Percentiles rank a stretch among this genome's conserved stretches.
Evolutionary conservation across 2,329 filamentous ascomycete species (phyloP).

Genomic region (Elsinoe australis): DNA sequence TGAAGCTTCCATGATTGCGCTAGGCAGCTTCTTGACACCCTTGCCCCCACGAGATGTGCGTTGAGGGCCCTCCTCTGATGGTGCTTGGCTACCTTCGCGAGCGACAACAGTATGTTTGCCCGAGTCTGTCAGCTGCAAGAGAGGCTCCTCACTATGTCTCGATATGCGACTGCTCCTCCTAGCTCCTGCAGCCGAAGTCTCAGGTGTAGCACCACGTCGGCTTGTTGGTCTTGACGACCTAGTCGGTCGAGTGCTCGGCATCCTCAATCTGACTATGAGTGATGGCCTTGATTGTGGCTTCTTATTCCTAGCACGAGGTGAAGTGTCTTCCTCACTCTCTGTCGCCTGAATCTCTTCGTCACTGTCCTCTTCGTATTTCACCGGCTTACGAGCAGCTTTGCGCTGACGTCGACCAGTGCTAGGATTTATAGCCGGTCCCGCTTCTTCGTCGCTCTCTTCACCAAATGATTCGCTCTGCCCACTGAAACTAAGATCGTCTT

Average conservation of each 20-base stretch:
- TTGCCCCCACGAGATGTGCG: slow-evolving; percentile 41
- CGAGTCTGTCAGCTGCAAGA: slow-evolving; percentile 52
- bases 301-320: background rate
- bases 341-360: slow-evolving; percentile 32
- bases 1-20: slow-evolving; percentile 47
- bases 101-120: slow-evolving; percentile 50
- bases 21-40: slow-evolving; percentile 42
- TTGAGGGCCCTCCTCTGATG: slow-evolving; percentile 38
- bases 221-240: slow-evolving; percentile 31
- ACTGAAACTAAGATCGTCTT: slow-evolving; percentile 30
- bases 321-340: slow-evolving; percentile 16
- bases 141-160: slow-evolving; percentile 49
- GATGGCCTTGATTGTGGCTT: background rate
- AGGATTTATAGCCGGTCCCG: slow-evolving; percentile 47
- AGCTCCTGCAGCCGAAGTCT: slow-evolving; percentile 3
- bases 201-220: slow-evolving; percentile 8
- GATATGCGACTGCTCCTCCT: slow-evolving; percentile 53
- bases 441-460: slow-evolving; percentile 39
- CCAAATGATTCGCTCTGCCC: slow-evolving; percentile 38
- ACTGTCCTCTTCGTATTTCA: slow-evolving; percentile 49
- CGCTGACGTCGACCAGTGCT: slow-evolving; percentile 49
- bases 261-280: slow-evolving; percentile 21
- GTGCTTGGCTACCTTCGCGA: slow-evolving; percentile 44
- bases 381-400: slow-evolving; percentile 47
- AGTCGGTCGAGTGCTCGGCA: slow-evolving; percentile 20